phyloP scores from a whole-genome alignment of 768 basidiomycete species.

The Tephrocybe rancida region DNA sequence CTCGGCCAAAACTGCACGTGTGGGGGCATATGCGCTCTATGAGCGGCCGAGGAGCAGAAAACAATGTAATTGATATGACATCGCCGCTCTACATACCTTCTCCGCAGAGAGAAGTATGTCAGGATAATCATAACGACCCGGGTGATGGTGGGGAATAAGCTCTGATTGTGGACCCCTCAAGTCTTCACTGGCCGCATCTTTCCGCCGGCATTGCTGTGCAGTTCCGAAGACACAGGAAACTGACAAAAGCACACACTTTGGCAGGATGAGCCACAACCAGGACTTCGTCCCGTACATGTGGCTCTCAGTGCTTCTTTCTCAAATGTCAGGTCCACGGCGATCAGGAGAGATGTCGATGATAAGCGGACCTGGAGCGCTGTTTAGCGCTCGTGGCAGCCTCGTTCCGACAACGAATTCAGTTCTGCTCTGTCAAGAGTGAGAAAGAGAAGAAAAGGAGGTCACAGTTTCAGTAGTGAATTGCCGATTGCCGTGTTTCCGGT shows the following conservation, averaged over 20 bases:
- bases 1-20: too few relatives aligned
- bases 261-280: not conserved
- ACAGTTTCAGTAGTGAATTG: too few relatives aligned
- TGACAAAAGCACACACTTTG: not conserved
- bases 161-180: not conserved
- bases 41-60: not conserved
- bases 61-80: not conserved
- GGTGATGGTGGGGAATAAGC: not conserved
- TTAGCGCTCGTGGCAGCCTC: not conserved
- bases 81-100: not conserved
- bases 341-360: not conserved
- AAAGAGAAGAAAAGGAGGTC: not conserved
- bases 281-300: not conserved
- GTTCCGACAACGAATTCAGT: not conserved
- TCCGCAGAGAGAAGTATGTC: not conserved
- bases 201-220: not conserved
- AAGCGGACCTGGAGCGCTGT: not conserved
- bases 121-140: not conserved
- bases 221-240: slow-evolving; percentile 4
- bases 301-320: not conserved
- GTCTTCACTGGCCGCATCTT: slow-evolving; percentile 2
- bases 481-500: not conserved
- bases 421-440: not conserved
- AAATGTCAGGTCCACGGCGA: not conserved
- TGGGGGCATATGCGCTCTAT: not conserved